Conservation (phyloP, 305 asterid species). For the Petunia hybrid region DNA sequence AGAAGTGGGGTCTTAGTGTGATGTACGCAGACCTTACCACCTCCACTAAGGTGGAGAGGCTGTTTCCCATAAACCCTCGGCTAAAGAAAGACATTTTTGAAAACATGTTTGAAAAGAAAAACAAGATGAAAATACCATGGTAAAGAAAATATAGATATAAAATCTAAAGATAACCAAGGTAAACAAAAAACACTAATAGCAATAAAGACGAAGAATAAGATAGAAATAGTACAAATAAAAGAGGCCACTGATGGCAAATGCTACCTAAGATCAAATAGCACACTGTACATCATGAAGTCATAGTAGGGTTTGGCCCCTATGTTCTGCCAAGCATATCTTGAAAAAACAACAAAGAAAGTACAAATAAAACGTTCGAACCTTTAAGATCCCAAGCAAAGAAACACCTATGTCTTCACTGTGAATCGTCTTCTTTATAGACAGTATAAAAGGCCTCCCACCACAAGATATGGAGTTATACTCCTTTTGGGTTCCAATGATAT, state of each 20-base stretch:
- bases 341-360: background rate
- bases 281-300: background rate
- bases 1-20: too few species aligned
- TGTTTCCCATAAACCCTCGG: too few species aligned
- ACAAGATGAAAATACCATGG: too few species aligned
- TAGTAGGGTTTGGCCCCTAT: background rate
- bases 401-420: conserved; percentile 66
- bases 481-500: conserved; percentile 42
- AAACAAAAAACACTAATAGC: too few species aligned
- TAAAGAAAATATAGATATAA: too few species aligned
- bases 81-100: too few species aligned
- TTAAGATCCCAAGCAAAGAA: conserved; percentile 68
- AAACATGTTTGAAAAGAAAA: too few species aligned
- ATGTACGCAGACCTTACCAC: too few species aligned
- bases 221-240: background rate
- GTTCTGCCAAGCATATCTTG: conserved; percentile 17
- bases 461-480: conserved; percentile 50
- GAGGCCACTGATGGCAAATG: conserved; percentile 17
- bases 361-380: conserved; percentile 55
- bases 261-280: conserved; percentile 24
- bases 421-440: conserved; percentile 52
- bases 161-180: too few species aligned
- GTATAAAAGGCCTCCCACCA: conserved; percentile 59
- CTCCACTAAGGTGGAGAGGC: too few species aligned
- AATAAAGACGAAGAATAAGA: too few species aligned